Evolutionary conservation across 495 filamentous ascomycete species (phyloP).

Genomic region (Pseudoneurospora amorphoporcata): DNA sequence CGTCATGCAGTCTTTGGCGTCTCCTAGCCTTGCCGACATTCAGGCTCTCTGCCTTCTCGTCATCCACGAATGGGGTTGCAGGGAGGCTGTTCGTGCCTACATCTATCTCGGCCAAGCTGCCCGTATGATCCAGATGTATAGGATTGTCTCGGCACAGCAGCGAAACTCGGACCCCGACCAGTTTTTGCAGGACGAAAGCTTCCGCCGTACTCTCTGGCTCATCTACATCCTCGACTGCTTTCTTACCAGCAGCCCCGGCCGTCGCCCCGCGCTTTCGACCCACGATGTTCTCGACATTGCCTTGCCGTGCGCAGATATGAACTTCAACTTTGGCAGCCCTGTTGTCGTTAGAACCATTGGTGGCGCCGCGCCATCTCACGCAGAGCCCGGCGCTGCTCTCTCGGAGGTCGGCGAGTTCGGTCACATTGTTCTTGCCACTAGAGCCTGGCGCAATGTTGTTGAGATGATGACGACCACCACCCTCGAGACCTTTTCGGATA

Average conservation of each 20-base stretch:
- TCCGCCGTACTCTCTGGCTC: conserved; percentile 41
- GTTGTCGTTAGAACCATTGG: conserved; percentile 35
- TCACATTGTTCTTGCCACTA: conserved; percentile 40
- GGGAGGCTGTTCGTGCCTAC: conserved; percentile 42
- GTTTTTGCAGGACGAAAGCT: conserved; percentile 42
- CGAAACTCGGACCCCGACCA: conserved; percentile 33
- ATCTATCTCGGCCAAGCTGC: conserved; percentile 41
- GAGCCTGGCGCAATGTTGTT: conserved; percentile 41
- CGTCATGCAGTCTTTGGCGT: conserved; percentile 36
- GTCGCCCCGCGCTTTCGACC: conserved; percentile 35
- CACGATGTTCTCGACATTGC: conserved; percentile 37
- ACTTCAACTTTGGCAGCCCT: conserved; percentile 39
- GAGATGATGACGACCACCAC: conserved; percentile 41
- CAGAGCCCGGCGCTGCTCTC: conserved; percentile 21
- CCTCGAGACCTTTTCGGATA: conserved; percentile 34
- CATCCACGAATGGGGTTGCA: conserved; percentile 42
- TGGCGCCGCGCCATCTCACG: conserved; percentile 26
- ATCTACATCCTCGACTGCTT: conserved; percentile 45
- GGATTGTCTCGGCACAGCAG: conserved; percentile 36
- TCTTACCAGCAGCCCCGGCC: conserved; percentile 43
- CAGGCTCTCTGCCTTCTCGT: conserved; percentile 41
- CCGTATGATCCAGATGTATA: conserved; percentile 43
- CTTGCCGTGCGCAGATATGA: conserved; percentile 40
- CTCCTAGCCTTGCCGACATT: conserved; percentile 40
- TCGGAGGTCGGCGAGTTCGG: conserved; percentile 41